These are phyloP conservation scores for Fragaria iinumae DNA, from an alignment of 306 rosid species.

Conservation along the genomic window DNA sequence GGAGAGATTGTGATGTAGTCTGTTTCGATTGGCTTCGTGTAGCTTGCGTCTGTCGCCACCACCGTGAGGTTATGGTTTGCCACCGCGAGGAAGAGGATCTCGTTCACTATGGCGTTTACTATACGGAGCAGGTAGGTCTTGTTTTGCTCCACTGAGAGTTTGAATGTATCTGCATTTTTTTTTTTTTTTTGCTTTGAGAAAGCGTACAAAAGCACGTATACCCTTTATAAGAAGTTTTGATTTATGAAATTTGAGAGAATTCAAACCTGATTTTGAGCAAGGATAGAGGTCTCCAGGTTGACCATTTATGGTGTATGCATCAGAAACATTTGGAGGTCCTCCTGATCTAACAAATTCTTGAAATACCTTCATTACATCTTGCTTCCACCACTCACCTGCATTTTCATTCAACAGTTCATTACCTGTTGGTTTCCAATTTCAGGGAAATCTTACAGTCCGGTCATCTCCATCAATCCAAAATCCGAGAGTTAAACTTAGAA, in stretches of 20 bases:
- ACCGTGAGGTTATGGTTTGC: conserved; percentile 53
- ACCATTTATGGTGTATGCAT: conserved; percentile 61
- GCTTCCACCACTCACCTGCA: conserved; percentile 66
- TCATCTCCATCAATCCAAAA: background rate
- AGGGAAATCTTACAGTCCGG: no score
- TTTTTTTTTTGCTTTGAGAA: background rate
- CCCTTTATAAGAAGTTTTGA: no score
- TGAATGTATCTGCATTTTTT: conserved; percentile 42
- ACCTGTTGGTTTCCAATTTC: background rate
- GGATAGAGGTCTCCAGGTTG: conserved; percentile 61
- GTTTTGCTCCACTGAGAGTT: conserved; percentile 34
- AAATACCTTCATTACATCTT: conserved; percentile 34
- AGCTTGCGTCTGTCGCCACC: conserved; percentile 56
- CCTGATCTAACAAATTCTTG: conserved; percentile 28
- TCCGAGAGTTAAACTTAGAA: background rate
- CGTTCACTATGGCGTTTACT: conserved; percentile 44
- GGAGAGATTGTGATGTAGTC: conserved; percentile 49
- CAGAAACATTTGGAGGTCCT: conserved; percentile 39
- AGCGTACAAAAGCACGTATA: background rate
- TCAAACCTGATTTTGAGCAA: conserved; percentile 49
- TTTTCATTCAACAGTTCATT: background rate
- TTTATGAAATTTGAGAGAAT: background rate
- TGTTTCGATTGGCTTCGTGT: conserved; percentile 44
- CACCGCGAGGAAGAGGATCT: conserved; percentile 41
- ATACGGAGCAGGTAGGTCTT: conserved; percentile 36